A percentile compares a stretch with the other conserved stretches of the same genome.
Conservation (phyloP, 129 eudicot species). For the Apium graveolens region DNA sequence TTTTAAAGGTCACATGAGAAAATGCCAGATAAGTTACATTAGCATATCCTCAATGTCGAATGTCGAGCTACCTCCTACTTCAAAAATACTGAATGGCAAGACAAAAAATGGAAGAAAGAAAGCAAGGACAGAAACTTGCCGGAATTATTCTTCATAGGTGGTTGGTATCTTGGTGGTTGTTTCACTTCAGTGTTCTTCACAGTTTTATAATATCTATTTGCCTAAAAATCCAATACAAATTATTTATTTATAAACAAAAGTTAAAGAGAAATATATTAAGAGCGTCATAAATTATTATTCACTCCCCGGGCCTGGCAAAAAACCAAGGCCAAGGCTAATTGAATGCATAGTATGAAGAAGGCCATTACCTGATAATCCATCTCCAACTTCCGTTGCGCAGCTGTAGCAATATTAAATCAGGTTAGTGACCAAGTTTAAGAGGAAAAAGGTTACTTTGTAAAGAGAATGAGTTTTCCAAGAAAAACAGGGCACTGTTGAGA, state of each 20-base stretch:
- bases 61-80: neutral
- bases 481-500: too few relatives aligned
- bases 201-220: conserved; percentile 39
- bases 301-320: neutral
- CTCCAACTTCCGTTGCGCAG: conserved; percentile 13
- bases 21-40: neutral
- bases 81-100: neutral
- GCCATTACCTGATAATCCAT: conserved; percentile 3
- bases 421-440: neutral
- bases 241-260: neutral
- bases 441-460: neutral
- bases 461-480: too few relatives aligned
- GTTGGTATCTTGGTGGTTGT: conserved; percentile 60
- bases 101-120: neutral
- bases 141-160: conserved; percentile 56
- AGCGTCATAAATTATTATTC: neutral
- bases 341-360: neutral
- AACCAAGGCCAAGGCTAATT: neutral
- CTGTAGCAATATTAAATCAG: neutral
- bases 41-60: neutral
- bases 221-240: conserved; percentile 23
- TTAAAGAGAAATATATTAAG: neutral
- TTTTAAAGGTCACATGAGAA: neutral
- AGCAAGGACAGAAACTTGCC: conserved; percentile 28
- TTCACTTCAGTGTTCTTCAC: conserved; percentile 26